Evolutionary conservation across 768 basidiomycete genomes (phyloP).

Genomic region (Lentinula edodes): DNA sequence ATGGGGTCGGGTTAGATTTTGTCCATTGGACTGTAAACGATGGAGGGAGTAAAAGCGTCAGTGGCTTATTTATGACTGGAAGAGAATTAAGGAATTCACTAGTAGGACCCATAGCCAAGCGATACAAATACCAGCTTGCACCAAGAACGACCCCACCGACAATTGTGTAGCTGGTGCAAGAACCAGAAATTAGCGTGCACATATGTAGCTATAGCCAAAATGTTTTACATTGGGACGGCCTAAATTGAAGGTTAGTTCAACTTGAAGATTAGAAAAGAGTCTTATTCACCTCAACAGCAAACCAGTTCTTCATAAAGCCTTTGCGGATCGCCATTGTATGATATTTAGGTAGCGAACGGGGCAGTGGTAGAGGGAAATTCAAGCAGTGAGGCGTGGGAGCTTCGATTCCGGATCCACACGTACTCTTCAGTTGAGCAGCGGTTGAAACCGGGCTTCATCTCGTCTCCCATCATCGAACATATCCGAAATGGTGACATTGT

Average conservation of each 20-base stretch:
- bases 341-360: not conserved
- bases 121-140: conserved; percentile 62
- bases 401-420: not conserved
- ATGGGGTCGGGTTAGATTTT: conserved; percentile 80
- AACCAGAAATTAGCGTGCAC: not conserved
- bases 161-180: conserved; percentile 37
- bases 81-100: conserved; percentile 31
- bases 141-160: conserved; percentile 48
- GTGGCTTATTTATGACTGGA: too few species aligned
- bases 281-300: conserved; percentile 35
- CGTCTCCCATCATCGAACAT: not conserved
- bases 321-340: not conserved
- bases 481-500: conserved; percentile 41
- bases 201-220: not conserved
- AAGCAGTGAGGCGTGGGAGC: not conserved
- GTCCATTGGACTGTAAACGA: conserved; percentile 43
- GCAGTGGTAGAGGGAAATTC: not conserved
- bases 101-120: conserved; percentile 55
- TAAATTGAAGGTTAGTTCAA: not conserved
- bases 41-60: not conserved
- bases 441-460: not conserved
- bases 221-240: conserved; percentile 12
- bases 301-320: conserved; percentile 27
- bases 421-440: not conserved
- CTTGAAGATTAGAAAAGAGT: not conserved